A percentile compares a stretch with the other conserved stretches of the same genome.
Evolutionary conservation across 192 early-diverging fungal species (phyloP).

Genomic region (Umbelopsis isabellina): DNA sequence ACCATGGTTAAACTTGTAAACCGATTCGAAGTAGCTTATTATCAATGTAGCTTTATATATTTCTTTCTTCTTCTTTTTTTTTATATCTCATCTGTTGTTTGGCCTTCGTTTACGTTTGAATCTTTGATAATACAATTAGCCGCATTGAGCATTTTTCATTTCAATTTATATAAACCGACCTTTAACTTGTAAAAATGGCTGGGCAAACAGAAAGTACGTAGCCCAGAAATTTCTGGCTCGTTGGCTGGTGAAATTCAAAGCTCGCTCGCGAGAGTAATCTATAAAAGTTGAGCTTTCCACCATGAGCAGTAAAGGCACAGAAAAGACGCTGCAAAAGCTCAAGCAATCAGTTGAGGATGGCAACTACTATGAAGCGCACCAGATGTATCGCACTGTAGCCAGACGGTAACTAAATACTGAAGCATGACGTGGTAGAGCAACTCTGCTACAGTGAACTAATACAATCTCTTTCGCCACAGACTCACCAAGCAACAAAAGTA

Average conservation of each 20-base stretch:
- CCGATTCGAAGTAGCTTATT: background rate
- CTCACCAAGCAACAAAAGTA: conserved; percentile 88
- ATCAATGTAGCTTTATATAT: too few species aligned
- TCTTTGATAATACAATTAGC: too few species aligned
- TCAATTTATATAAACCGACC: too few species aligned
- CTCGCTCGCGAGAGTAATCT: too few species aligned
- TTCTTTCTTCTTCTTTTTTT: too few species aligned
- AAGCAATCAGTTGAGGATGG: conserved; percentile 67
- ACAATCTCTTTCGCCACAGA: conserved; percentile 40
- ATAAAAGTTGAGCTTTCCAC: background rate
- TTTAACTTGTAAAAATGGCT: too few species aligned
- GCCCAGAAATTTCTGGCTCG: too few species aligned
- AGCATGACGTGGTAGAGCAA: background rate
- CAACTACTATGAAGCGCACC: conserved; percentile 97
- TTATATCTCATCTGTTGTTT: too few species aligned
- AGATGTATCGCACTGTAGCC: conserved; percentile 94
- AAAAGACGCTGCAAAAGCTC: conserved; percentile 70
- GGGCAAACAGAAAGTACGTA: too few species aligned
- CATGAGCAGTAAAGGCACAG: conserved; percentile 53
- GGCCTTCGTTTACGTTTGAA: too few species aligned
- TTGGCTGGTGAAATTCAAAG: too few species aligned
- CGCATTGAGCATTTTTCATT: too few species aligned
- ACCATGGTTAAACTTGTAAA: background rate
- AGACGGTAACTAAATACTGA: conserved; percentile 59
- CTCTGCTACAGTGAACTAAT: background rate